Evolutionary conservation across 495 filamentous ascomycete genomes (phyloP), one percentile per base, ranked within the genome.

Genomic region (Eremomyces bilateralis): DNA sequence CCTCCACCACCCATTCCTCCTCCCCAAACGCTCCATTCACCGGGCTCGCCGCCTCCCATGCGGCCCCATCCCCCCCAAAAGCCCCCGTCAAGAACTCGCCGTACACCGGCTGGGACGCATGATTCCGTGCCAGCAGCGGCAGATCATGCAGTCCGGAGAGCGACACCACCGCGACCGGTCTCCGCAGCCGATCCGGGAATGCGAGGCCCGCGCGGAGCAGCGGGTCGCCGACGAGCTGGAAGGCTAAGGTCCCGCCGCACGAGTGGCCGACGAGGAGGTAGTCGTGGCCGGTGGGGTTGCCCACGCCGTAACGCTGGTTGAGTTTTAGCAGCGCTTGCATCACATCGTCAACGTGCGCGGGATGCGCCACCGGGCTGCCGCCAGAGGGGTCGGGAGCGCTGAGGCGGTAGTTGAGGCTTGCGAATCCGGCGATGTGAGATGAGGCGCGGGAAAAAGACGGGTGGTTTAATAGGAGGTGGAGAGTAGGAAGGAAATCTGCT

Each of bases 61-160:
- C 48, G 15, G 39, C 30, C 24, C 58, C 55, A 21, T 69, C 61
- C 2, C 40, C 36, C 1, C 75, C 76, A 55, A 83, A 83, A 1
- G 78, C 76, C 2, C 58, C 63, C 2, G 50, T 47, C 2, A 71
- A 53, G 31, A 85, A 71, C 18, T 62, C 61, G 11, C 57, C 48
- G 47, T 83, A 84, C 1, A 65, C 57, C 2, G 36, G 24, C 13
- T 44, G 18, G 10, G 33, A 24, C 11, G 41, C 38, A 44, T 69
- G 61, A 2, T 56, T 50, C 24, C 63, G 58, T 2, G 65, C 51
- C 2, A 79, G 44, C 1, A 53, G 55, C 1, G 53, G 54, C 3
- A 85, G 42, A 47, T 80, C 69, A 44, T 82, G 82, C 3, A 80
- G 66, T 0, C 73, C 75, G 20, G 58, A 64, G 4, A 79, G 44